Evolutionary conservation across 2,329 filamentous ascomycete genomes (phyloP), one percentile per base, ranked within the genome.

Genomic region (Colletotrichum sp.): DNA sequence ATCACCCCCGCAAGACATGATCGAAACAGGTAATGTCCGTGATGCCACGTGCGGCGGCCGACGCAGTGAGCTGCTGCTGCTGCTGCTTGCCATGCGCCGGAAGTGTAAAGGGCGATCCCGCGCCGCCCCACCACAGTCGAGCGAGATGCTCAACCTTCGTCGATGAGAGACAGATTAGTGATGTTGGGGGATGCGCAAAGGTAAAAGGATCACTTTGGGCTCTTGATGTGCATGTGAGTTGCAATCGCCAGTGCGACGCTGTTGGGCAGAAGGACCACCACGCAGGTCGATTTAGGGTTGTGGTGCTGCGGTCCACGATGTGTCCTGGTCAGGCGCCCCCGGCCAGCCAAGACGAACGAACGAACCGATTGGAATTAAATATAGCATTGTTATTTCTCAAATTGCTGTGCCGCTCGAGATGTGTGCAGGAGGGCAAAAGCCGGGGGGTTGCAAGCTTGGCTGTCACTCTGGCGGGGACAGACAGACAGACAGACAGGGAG

Each of bases 1-100:
- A 52, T 24, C 6, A 21, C 43, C 43, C 43, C 43, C 43, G 43
- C 43, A 52, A 52, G 10, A 52, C 43, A 52, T 52, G 43, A 52
- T 52, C 43, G n/a, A 59, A 60, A 24, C 13, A 48, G 64, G 12
- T 14, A 72, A 61, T 30, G 71, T 69, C 64, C 36, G 71, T 61
- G 71, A 34, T 68, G 64, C 71, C 71, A 72, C 55, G 71, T 72
- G 71, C 52, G 24, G 43, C 43, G 43, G 43, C 43, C 43, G 43
- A 52, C 43, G 43, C 43, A 52, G 43, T 13, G n/a, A 52, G 43
- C n/a, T 52, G n/a, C 43, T 52, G 43, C 43, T 48, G 18, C 43
- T 48, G 43, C 43, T 52, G 43, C 36, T 39, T 52, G n/a, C n/a
- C 10, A 21, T 52, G 43, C 43, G n/a, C 43, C 43, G 43, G 43